These are phyloP conservation scores for Cutaneotrichosporon mucoides DNA, from an alignment of 1,284 basidiomycete genomes.

Conservation along the genomic window DNA sequence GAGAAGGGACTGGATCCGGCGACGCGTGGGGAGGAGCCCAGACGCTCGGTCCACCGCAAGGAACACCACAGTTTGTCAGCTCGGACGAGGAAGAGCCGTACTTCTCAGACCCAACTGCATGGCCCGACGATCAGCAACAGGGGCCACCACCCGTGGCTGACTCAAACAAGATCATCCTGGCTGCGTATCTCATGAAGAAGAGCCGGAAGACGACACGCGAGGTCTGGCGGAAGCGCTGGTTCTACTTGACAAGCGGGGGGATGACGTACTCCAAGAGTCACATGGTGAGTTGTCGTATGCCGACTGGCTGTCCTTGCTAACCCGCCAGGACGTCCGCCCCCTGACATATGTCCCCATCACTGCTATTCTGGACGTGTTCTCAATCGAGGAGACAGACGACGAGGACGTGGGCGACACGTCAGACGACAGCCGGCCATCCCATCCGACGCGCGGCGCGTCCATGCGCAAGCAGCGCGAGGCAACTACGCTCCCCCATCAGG, in stretches of 20 bases:
- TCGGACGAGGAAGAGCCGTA: slow-evolving; percentile 34
- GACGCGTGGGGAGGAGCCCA: no score
- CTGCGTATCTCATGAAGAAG: slow-evolving; percentile 89
- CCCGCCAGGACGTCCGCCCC: slow-evolving; percentile 70
- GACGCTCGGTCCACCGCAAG: slow-evolving; percentile 9
- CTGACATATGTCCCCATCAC: slow-evolving; percentile 79
- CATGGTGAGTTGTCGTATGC: slow-evolving; percentile 69
- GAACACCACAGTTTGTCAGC: slow-evolving; percentile 13
- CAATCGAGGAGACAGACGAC: slow-evolving; percentile 46
- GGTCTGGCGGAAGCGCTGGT: slow-evolving; percentile 94
- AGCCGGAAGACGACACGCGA: slow-evolving; percentile 80
- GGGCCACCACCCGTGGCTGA: slow-evolving; percentile 43
- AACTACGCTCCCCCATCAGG: background rate
- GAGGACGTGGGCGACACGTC: slow-evolving; percentile 13
- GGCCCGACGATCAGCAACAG: no score
- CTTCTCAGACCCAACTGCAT: slow-evolving; percentile 26
- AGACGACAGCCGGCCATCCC: background rate
- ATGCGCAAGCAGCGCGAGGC: slow-evolving; percentile 3
- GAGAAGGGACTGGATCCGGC: background rate
- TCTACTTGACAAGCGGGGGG: slow-evolving; percentile 74
- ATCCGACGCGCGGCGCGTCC: background rate
- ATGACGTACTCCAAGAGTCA: slow-evolving; percentile 79
- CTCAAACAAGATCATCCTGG: slow-evolving; percentile 69
- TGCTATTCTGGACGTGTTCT: slow-evolving; percentile 87
- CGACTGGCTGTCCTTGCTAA: no score